Percentiles rank a stretch among this genome's conserved stretches.
These are phyloP conservation scores for Zygotorulaspora sp. DNA, from an alignment of 805 yeast genomes.

Conservation along the genomic window DNA sequence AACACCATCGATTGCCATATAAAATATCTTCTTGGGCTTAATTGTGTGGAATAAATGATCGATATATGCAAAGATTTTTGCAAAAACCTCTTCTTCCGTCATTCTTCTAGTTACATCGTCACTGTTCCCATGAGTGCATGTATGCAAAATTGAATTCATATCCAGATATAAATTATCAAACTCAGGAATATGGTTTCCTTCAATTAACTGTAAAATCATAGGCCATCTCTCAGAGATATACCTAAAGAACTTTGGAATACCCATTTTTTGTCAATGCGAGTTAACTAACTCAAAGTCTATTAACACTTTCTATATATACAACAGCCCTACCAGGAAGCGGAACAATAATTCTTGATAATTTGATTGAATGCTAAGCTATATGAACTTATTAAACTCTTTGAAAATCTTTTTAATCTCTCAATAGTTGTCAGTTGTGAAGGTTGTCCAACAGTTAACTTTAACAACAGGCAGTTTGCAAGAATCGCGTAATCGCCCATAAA, in stretches of 20 bases:
- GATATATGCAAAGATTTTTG: slow-evolving; percentile 88
- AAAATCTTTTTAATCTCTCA: too few species aligned
- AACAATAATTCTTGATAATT: not conserved
- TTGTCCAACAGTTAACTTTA: too few species aligned
- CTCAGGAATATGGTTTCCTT: slow-evolving; percentile 80
- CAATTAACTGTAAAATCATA: slow-evolving; percentile 78
- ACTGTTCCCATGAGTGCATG: slow-evolving; percentile 84
- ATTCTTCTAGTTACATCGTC: slow-evolving; percentile 56
- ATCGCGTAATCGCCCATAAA: too few species aligned
- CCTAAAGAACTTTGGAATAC: slow-evolving; percentile 95
- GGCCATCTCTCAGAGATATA: slow-evolving; percentile 99
- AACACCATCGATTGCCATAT: slow-evolving; percentile 98
- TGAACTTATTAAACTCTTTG: too few species aligned
- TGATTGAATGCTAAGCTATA: too few species aligned
- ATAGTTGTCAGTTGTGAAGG: too few species aligned
- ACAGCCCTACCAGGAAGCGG: too few species aligned
- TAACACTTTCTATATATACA: too few species aligned
- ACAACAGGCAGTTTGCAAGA: too few species aligned
- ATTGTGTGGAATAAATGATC: slow-evolving; percentile 88
- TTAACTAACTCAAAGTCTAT: too few species aligned
- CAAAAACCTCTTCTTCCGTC: slow-evolving; percentile 87
- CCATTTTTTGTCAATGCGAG: slow-evolving; percentile 43
- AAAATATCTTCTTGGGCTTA: slow-evolving; percentile 78
- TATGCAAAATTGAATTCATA: slow-evolving; percentile 95
- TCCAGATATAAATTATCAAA: slow-evolving; percentile 93